Evolutionary conservation across 768 basidiomycete species (phyloP).

Genomic region (Boletus sp.): DNA sequence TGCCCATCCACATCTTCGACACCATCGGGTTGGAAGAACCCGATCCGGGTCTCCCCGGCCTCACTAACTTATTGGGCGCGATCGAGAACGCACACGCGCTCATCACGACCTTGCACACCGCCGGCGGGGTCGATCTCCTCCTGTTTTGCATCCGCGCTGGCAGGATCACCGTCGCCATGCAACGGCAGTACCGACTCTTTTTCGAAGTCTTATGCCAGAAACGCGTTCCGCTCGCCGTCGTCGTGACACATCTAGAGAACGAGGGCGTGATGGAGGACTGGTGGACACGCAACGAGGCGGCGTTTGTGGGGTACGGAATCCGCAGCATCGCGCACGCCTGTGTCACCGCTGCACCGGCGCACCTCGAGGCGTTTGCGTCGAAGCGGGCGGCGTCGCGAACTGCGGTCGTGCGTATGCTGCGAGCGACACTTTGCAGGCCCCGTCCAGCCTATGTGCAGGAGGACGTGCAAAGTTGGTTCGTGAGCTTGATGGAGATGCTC

Average conservation of each 20-base stretch:
- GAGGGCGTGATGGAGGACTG: too few relatives aligned
- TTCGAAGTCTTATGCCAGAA: too few relatives aligned
- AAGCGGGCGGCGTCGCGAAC: neutral
- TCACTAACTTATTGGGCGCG: neutral
- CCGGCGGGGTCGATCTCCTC: neutral
- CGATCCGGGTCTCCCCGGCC: neutral
- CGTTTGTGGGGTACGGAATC: neutral
- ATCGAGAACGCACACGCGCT: neutral
- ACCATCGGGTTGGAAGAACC: constrained; percentile 2
- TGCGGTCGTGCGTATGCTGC: neutral
- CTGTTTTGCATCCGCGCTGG: neutral
- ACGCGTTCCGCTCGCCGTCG: too few relatives aligned
- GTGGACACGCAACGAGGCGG: neutral
- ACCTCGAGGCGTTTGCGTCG: neutral
- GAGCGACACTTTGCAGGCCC: neutral
- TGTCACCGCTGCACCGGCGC: neutral
- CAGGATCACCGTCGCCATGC: neutral
- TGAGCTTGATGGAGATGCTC: neutral
- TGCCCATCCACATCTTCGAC: neutral
- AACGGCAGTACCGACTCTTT: too few relatives aligned
- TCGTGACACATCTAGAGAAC: too few relatives aligned
- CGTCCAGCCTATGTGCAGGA: neutral
- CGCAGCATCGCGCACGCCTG: neutral
- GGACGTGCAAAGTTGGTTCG: neutral
- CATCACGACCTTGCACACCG: neutral